Base-by-base conservation (phyloP, 257 asterid genomes). In the Solanum rostratum region DNA sequence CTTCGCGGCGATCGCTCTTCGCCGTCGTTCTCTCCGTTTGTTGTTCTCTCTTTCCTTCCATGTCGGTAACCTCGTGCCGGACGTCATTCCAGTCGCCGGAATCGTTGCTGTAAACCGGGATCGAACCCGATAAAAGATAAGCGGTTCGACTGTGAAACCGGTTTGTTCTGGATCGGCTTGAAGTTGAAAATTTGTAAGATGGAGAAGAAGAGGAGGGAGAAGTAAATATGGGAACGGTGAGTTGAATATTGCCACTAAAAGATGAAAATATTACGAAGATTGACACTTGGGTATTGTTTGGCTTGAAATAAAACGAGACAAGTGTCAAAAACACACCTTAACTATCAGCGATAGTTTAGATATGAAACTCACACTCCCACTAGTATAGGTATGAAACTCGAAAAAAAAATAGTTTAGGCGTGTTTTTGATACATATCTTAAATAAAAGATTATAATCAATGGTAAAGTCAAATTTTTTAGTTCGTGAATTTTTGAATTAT, bases 11-110 rank as follows among this genome's bases (percentile, higher is more conserved):
- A 94, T 93, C 86, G 99, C 99, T 15, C 98, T 92, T 60, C 99
- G 90, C 80, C 99, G 93, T 11, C 99, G 92, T 91, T 95, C 99
- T 84, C 99, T 84, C 79, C 98, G 93, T 95, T 93, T 95, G 93
- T 95, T 95, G 95, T 93, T 95, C 88, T 95, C 99, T 30, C 99
- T 89, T 88, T 95, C 99, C 90, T 93, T 94, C 99, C 99, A 95
- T 54, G 99, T 91, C 86, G 99, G 98, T 57, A 95, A 91, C 88
- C 99, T 87, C 74, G 92, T 73, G 62, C 98, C 99, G 79, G 97
- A 92, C 53, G 98, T 92, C 98, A 95, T 95, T 22, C 55, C 13
- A 4, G n/a, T 43, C 0, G 6, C 33, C 33, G 24, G 76, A 29
- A 22, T 24, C 3, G 3, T 7, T 68, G 50, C 5, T 39, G 52